Evolutionary conservation across 208 protist species (phyloP).

Genomic region (Trypanosoma scelopori): DNA sequence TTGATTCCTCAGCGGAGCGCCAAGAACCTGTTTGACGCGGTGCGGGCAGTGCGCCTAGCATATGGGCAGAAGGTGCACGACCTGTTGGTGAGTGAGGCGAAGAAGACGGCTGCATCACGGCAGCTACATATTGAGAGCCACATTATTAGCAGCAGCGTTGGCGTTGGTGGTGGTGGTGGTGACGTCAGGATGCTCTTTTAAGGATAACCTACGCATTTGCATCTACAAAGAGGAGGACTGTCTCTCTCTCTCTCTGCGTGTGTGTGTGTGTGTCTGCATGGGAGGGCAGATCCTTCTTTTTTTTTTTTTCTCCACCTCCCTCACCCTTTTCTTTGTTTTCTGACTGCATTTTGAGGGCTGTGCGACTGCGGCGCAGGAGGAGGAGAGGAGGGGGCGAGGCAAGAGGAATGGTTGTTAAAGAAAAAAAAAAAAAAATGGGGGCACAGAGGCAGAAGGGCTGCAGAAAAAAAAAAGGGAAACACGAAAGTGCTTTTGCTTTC

Average conservation of each 20-base stretch:
- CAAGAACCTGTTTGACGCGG: conserved; percentile 42
- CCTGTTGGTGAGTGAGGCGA: conserved; percentile 35
- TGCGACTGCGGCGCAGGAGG: neutral
- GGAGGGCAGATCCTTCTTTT: neutral
- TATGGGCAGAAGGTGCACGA: conserved; percentile 57
- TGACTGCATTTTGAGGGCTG: no score
- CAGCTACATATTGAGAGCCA: no score
- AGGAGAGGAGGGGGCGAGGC: neutral
- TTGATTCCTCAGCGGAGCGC: conserved; percentile 50
- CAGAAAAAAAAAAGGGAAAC: no score
- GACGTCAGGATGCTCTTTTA: neutral
- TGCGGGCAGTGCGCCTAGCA: conserved; percentile 58
- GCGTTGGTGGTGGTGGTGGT: neutral
- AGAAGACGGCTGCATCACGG: conserved; percentile 9
- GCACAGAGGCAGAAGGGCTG: neutral
- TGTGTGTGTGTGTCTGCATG: no score
- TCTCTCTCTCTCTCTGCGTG: no score
- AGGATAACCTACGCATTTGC: neutral
- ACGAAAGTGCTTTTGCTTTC: conserved; percentile 5
- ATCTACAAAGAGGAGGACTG: neutral
- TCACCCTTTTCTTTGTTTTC: no score
- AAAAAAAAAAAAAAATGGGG: conserved; percentile 6
- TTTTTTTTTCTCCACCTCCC: no score
- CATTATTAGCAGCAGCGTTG: neutral
- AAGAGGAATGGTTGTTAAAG: neutral